Base-by-base conservation (phyloP, 495 filamentous ascomycete genomes). In the Neurospora sp. region DNA sequence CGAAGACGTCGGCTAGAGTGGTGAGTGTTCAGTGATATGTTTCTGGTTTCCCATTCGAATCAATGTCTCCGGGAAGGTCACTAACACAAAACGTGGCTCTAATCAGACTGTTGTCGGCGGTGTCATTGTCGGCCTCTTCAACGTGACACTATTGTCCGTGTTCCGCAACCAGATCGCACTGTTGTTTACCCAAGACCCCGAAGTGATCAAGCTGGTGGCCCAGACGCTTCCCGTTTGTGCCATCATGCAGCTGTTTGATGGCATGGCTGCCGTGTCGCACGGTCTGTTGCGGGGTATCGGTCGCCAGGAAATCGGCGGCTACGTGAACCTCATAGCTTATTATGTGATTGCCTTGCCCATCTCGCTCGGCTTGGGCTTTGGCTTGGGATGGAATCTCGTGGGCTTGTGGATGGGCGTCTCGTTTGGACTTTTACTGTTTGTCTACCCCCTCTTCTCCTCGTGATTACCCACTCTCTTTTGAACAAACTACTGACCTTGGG, bases 191-290 rank as follows among this genome's bases (percentile, higher is more conserved):
- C 85, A 87, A 12, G 93, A 98, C 71, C 79, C 84, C 40, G 93
- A 94, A 53, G 94, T 98, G 68, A 89, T 94, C 73, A 85, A 83
- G 14, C 81, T 96, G 11, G 93, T 94, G 7, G 89, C 93, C 1
- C 77, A 79, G 3, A 87, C 92, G 11, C 83, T 98, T 66, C 94
- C 94, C 1, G 77, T 97, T 1, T 92, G 90, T 69, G 93, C 93
- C 1, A 86, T 93, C 0, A 97, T 97, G 85, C 94, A 98, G 80
- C 86, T 96, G 3, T 94, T 95, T 74, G 95, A 98, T 78, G 88
- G 91, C 14, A 78, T 96, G 59, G 90, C 93, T 0, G 86, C 89
- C 9, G 91, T 89, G 75, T 92, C 91, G 75, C 94, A 95, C 76
- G 94, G 95, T 22, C 83, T 97, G 40, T 84, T 98, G 39, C 87